phyloP scores from a whole-genome alignment of 2,329 filamentous ascomycete species.

The Fulvia fulva region DNA sequence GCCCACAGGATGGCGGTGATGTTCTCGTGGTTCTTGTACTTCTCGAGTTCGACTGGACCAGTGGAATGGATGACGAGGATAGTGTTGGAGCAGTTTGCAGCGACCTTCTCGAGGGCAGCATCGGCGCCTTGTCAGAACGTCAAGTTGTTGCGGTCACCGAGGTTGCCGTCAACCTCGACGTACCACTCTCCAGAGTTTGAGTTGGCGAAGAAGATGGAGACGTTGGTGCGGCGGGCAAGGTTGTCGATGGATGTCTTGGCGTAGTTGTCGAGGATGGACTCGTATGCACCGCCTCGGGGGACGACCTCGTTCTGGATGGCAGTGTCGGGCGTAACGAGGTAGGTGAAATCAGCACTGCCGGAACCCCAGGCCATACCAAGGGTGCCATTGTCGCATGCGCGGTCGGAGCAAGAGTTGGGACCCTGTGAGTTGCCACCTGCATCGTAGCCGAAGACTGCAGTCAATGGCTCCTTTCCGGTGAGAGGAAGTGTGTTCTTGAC shows the following conservation, averaged over 20 bases:
- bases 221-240: slow-evolving; percentile 25
- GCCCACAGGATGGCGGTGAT: slow-evolving; percentile 32
- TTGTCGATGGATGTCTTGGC: slow-evolving; percentile 26
- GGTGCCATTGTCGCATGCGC: slow-evolving; percentile 44
- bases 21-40: slow-evolving; percentile 30
- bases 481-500: slow-evolving; percentile 54
- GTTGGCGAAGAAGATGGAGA: slow-evolving; percentile 49
- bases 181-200: slow-evolving; percentile 48
- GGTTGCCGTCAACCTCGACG: slow-evolving; percentile 41
- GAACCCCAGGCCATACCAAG: slow-evolving; percentile 47
- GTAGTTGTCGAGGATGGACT: slow-evolving; percentile 29
- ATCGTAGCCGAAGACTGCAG: slow-evolving; percentile 50
- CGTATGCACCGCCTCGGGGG: slow-evolving; percentile 21
- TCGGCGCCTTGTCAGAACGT: slow-evolving; percentile 39
- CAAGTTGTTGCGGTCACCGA: slow-evolving; percentile 48
- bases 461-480: slow-evolving; percentile 43
- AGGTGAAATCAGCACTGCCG: slow-evolving; percentile 38
- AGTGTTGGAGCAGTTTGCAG: slow-evolving; percentile 34
- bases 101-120: slow-evolving; percentile 59
- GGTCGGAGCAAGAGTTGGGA: slow-evolving; percentile 46
- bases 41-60: slow-evolving; percentile 27
- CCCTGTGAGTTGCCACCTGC: slow-evolving; percentile 44
- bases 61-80: slow-evolving; percentile 31
- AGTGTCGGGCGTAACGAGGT: slow-evolving; percentile 28
- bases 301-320: slow-evolving; percentile 29